Conservation (phyloP, 306 rosid genomes). For the barrel medic (Medicago truncatula) region MtrunA17r5.0-ANR NC_053045.1:36471001-36471500, state of each 20-base stretch:
- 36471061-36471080: constrained; percentile 33
- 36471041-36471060: constrained; percentile 21
- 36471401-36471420: constrained; percentile 81
- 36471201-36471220: constrained; percentile 67
- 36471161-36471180: constrained; percentile 38
- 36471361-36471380: constrained; percentile 53
- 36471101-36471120: not conserved
- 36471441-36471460: constrained; percentile 55
- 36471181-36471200: constrained; percentile 66
- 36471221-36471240: constrained; percentile 78
- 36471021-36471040: constrained; percentile 1
- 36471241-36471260: constrained; percentile 84
- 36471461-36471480: constrained; percentile 51
- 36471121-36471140: not conserved
- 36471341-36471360: constrained; percentile 19
- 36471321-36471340: constrained; percentile 37
- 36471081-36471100: constrained; percentile 28
- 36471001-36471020: constrained; percentile 3
- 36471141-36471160: constrained; percentile 16
- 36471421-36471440: constrained; percentile 52
- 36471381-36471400: constrained; percentile 54
- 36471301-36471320: constrained; percentile 50
- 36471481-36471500: constrained; percentile 53
- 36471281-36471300: constrained; percentile 72
- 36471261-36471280: constrained; percentile 76